phyloP scores from a whole-genome alignment of 257 asterid genomes.

The Solanum verrucosum region DNA sequence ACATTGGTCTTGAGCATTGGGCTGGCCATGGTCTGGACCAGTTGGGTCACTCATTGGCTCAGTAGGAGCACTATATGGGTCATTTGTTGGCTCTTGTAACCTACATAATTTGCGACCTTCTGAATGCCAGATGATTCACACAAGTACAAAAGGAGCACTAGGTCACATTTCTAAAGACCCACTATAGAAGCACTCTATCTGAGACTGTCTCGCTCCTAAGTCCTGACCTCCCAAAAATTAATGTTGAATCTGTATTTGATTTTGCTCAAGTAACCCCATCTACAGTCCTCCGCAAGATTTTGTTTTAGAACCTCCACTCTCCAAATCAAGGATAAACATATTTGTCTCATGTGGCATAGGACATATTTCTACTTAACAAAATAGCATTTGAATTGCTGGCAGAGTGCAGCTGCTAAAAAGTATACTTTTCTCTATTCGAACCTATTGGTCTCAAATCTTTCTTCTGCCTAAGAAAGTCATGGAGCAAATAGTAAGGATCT shows the following conservation, averaged over 20 bases:
- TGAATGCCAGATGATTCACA: not conserved
- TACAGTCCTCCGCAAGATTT: not conserved
- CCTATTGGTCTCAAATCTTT: not conserved
- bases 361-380: not conserved
- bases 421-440: not conserved
- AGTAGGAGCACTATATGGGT: not conserved
- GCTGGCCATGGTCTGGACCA: not conserved
- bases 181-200: not conserved
- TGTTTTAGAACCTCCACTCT: not conserved
- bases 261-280: not conserved
- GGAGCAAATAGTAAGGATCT: not conserved
- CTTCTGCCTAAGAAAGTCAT: not conserved
- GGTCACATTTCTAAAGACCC: not conserved
- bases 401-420: not conserved
- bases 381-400: not conserved
- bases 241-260: not conserved
- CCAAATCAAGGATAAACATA: not conserved
- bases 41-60: not conserved
- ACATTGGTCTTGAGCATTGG: not conserved
- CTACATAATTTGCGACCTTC: not conserved
- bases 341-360: not conserved
- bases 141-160: not conserved
- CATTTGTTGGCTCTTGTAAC: not conserved
- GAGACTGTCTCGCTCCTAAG: not conserved
- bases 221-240: not conserved